phyloP scores from a whole-genome alignment of 352 stramenopile species.

The Phytophthora hibernalis region DNA sequence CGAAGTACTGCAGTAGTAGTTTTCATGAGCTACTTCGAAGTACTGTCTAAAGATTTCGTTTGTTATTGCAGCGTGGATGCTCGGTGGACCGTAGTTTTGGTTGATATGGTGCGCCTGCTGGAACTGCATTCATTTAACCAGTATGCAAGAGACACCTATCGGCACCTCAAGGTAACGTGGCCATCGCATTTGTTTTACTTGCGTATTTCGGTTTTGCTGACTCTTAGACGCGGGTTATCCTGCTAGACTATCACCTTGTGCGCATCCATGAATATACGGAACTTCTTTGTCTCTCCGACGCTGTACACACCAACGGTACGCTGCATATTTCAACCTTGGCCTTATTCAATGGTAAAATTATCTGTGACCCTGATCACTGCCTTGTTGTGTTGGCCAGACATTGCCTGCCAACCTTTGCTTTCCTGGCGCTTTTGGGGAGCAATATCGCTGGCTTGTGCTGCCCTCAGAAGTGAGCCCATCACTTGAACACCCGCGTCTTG shows the following conservation, averaged over 20 bases:
- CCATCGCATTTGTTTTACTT: neutral
- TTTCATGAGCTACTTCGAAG: neutral
- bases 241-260: conserved; percentile 61
- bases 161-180: conserved; percentile 61
- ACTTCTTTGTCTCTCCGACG: conserved; percentile 64
- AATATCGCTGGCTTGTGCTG: conserved; percentile 48
- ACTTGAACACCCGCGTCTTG: neutral
- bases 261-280: conserved; percentile 69
- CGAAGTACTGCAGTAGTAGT: too few species aligned
- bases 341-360: neutral
- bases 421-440: conserved; percentile 25
- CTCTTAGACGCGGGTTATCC: neutral
- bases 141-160: conserved; percentile 66
- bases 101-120: conserved; percentile 72
- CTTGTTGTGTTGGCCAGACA: conserved; percentile 31
- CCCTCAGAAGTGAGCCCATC: conserved; percentile 20
- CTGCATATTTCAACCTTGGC: neutral
- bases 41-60: neutral
- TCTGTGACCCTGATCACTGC: neutral
- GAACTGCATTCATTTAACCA: conserved; percentile 75
- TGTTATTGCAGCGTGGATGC: conserved; percentile 40
- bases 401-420: conserved; percentile 52
- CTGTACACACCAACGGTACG: conserved; percentile 57
- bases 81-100: conserved; percentile 67
- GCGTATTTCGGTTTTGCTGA: neutral